phyloP scores from a whole-genome alignment of 2,329 filamentous ascomycete species.

The Blastomyces parvus region DNA sequence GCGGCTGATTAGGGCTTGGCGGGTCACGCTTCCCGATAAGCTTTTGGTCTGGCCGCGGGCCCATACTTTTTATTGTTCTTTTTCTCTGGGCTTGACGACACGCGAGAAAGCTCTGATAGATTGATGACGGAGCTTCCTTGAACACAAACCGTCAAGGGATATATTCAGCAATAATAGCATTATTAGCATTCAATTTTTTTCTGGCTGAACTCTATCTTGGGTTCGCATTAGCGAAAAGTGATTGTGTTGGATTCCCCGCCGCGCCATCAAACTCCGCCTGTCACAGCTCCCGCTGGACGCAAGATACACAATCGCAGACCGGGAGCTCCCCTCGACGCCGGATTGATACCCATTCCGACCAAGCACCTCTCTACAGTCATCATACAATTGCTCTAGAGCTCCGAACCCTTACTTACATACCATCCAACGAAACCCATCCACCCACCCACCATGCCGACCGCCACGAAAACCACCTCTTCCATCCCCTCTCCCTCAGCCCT shows the following conservation, averaged over 20 bases:
- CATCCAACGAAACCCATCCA: not conserved
- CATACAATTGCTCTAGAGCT: not conserved
- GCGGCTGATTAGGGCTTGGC: slow-evolving; percentile 11
- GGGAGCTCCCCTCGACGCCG: not conserved
- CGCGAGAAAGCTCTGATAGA: not conserved
- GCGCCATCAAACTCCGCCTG: not conserved
- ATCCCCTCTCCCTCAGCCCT: slow-evolving; percentile 31
- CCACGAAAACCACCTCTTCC: slow-evolving; percentile 16
- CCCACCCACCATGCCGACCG: not conserved
- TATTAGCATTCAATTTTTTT: not conserved
- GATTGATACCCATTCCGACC: not conserved
- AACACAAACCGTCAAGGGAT: not conserved
- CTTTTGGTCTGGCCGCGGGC: not conserved
- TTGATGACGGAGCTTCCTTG: not conserved
- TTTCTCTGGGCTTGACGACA: not conserved
- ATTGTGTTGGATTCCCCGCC: not conserved
- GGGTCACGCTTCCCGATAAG: not conserved
- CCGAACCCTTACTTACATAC: not conserved
- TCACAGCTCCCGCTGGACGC: not conserved
- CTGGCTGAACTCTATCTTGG: not conserved
- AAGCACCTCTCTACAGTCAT: not conserved
- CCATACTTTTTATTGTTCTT: not conserved
- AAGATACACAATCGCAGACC: not conserved
- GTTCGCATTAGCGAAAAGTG: not conserved
- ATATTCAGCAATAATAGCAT: not conserved